Conservation (phyloP, 805 yeast species). For the Schizosaccharomyces cryophilus region DNA sequence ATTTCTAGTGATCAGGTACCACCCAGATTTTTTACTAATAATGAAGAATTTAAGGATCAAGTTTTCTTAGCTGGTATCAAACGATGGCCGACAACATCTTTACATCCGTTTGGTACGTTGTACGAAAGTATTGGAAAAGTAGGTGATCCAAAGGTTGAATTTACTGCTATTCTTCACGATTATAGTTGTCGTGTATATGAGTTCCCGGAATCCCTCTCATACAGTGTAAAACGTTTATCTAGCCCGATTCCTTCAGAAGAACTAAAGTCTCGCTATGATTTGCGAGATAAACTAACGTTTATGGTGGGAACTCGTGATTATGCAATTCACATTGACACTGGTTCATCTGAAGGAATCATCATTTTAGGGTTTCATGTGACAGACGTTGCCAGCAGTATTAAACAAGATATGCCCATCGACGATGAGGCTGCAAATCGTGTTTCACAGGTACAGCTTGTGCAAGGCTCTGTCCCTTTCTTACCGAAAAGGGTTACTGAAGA, state of each 20-base stretch:
- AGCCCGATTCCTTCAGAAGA: not conserved
- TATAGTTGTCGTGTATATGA: constrained; percentile 3
- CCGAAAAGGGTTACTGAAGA: constrained; percentile 28
- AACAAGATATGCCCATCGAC: constrained; percentile 57
- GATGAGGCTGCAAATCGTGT: constrained; percentile 79
- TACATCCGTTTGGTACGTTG: constrained; percentile 92
- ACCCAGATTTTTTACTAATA: constrained; percentile 70
- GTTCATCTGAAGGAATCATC: constrained; percentile 16
- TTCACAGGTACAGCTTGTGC: constrained; percentile 68
- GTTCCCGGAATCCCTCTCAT: constrained; percentile 2
- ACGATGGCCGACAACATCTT: constrained; percentile 96
- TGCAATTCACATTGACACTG: not conserved
- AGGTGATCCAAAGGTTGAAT: constrained; percentile 30
- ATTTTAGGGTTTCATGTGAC: constrained; percentile 63
- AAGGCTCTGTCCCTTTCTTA: constrained; percentile 38
- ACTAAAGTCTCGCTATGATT: not conserved
- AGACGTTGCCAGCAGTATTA: constrained; percentile 51
- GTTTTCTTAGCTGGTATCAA: constrained; percentile 85
- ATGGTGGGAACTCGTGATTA: not conserved
- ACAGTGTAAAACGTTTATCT: not conserved
- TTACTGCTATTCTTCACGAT: constrained; percentile 6
- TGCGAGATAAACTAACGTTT: not conserved
- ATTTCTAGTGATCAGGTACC: constrained; percentile 73
- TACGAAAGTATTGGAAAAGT: constrained; percentile 66
- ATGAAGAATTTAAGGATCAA: constrained; percentile 55